Evolutionary conservation across 306 rosid genomes (phyloP).

Genomic region (Echinosophora koreensis): DNA sequence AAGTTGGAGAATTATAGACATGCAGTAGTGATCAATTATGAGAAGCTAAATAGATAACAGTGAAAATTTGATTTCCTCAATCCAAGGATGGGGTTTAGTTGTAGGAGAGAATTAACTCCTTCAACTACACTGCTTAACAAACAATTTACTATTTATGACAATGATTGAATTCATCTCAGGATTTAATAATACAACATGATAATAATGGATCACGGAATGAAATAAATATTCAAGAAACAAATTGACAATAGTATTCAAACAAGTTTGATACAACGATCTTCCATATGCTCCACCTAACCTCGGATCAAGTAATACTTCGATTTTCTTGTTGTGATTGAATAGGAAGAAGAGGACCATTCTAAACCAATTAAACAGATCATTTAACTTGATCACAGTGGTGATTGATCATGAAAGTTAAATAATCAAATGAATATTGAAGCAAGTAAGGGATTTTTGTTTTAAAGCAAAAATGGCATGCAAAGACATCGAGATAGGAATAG

Average conservation of each 20-base stretch:
- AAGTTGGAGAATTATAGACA: background rate
- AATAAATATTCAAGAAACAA: no score
- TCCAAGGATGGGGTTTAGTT: background rate
- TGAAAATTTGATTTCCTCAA: background rate
- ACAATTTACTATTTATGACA: slow-evolving; percentile 2
- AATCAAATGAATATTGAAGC: background rate
- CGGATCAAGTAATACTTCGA: background rate
- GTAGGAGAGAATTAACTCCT: no score
- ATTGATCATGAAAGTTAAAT: background rate
- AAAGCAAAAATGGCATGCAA: no score
- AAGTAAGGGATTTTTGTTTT: no score
- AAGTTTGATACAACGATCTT: slow-evolving; percentile 4
- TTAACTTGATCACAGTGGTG: background rate
- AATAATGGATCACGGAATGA: background rate
- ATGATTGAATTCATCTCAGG: background rate
- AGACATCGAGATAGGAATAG: no score
- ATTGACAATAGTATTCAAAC: background rate
- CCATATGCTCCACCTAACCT: no score
- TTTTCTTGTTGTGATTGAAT: background rate
- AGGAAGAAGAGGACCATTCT: background rate
- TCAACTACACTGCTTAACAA: background rate
- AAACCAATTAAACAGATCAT: no score
- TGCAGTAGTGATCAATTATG: background rate
- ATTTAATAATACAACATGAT: background rate
- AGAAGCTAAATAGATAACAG: background rate